Percentiles rank a stretch among this genome's conserved stretches.
phyloP scores from a whole-genome alignment of 768 basidiomycete genomes.

The Russula ochroleuca region DNA sequence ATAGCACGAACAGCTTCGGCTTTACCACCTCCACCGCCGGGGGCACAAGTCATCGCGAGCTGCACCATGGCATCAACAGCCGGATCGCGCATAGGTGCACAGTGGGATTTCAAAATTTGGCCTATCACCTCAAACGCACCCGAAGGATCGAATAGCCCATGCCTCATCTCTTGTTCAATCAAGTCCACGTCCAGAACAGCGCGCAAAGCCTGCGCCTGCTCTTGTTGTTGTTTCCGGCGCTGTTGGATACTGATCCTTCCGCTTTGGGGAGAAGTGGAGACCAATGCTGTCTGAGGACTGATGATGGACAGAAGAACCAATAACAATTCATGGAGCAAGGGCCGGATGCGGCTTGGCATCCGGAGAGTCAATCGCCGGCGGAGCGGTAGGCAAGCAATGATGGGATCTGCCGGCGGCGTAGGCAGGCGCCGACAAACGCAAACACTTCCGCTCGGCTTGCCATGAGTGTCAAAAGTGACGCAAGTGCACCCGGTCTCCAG shows the following conservation, averaged over 20 bases:
- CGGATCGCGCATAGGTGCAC: conserved; percentile 88
- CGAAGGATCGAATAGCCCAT: conserved; percentile 72
- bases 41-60: conserved; percentile 55
- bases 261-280: conserved; percentile 30
- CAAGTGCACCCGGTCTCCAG: conserved; percentile 81
- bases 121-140: conserved; percentile 77
- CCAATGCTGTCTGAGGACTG: conserved; percentile 61
- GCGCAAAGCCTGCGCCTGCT: conserved; percentile 23
- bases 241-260: conserved; percentile 24
- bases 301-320: conserved; percentile 54
- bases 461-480: conserved; percentile 62
- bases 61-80: conserved; percentile 81
- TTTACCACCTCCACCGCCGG: conserved; percentile 50
- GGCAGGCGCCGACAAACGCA: conserved; percentile 44
- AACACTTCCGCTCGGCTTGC: conserved; percentile 44
- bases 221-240: conserved; percentile 26
- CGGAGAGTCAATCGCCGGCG: conserved; percentile 52
- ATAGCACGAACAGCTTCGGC: conserved; percentile 69
- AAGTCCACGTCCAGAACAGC: conserved; percentile 66
- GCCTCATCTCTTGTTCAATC: conserved; percentile 76
- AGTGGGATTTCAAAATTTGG: conserved; percentile 79
- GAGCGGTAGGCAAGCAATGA: conserved; percentile 36
- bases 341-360: conserved; percentile 66
- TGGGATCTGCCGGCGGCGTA: conserved; percentile 39
- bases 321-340: conserved; percentile 71